Base-by-base conservation (phyloP, 148 eudicot species). In the Camellia sinensis region DNA sequence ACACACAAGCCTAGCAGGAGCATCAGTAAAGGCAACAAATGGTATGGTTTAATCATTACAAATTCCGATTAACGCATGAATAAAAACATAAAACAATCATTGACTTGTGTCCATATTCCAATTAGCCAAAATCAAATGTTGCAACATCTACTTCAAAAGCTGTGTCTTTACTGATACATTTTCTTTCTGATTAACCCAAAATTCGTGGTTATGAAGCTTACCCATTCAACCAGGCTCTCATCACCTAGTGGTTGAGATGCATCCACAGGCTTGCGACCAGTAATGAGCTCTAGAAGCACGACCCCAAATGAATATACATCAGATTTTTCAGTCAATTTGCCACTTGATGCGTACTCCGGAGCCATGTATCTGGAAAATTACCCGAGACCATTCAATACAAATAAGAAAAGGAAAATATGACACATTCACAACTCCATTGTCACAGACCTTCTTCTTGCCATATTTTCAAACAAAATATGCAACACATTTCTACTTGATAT, bases 191-290 rank as follows among this genome's bases (percentile, higher is more conserved):
- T 52, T 3, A 72, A 22, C 60, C 6, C 41, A 50, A 50, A 71
- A 21, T 57, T 67, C 43, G 41, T 37, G 72, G 18, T 18, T 54
- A 10, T 71, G 74, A 69, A 84, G 76, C 92, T 89, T 83, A 96
- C 99, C 99, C 99, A 96, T 91, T 93, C 99, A 59, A 96, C 99
- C 79, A 96, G 91, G 86, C 99, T 96, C 83, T 96, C 98, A 75
- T 93, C 98, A 45, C 98, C 99, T 46, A 93, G 74, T 9, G 99
- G 98, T 81, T 88, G 91, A 78, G 91, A 83, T 77, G 85, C 83
- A 83, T 96, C 99, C 61, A 96, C 99, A 84, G 99, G 95, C 83
- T 89, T 96, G 56, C 97, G 95, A 29, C 98, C 98, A 21, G 98
- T 93, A 54, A 96, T 90, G 53, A 96, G 83, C 92, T 96, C 99